Evolutionary conservation across 2,329 filamentous ascomycete genomes (phyloP).

Genomic region (Claviceps sp.): DNA sequence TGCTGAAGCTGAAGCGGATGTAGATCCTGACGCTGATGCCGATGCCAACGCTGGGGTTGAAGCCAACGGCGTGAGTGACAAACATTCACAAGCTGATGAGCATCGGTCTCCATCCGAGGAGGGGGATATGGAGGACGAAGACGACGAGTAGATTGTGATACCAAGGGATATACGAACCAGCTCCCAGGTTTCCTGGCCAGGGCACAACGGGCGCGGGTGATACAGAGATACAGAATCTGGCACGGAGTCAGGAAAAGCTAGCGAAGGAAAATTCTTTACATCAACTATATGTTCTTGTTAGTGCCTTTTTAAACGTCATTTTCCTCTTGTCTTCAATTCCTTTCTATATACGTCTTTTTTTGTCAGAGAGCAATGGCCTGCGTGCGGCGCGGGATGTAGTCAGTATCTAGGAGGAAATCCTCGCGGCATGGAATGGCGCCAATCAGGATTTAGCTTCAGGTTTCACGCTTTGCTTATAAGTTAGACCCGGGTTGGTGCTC

Average conservation of each 20-base stretch:
- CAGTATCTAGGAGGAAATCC: too few relatives aligned
- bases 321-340: background rate
- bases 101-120: conserved; percentile 19
- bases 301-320: background rate
- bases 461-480: too few relatives aligned
- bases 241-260: background rate
- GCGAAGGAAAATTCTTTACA: background rate
- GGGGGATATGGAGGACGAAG: conserved; percentile 26
- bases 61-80: conserved; percentile 10
- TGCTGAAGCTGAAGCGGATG: conserved; percentile 1
- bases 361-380: background rate
- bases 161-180: background rate
- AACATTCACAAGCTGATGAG: conserved; percentile 7
- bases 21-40: background rate
- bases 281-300: background rate
- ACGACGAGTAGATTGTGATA: background rate
- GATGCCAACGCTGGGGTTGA: background rate
- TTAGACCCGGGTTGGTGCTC: too few relatives aligned
- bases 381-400: background rate
- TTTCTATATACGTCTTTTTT: background rate
- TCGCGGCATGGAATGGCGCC: too few relatives aligned
- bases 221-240: background rate
- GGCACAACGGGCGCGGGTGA: background rate
- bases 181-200: background rate
- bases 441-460: too few relatives aligned